Evolutionary conservation across 2,329 filamentous ascomycete species (phyloP), one percentile per base, ranked within the genome.

Genomic region (Penicillium sp.): DNA sequence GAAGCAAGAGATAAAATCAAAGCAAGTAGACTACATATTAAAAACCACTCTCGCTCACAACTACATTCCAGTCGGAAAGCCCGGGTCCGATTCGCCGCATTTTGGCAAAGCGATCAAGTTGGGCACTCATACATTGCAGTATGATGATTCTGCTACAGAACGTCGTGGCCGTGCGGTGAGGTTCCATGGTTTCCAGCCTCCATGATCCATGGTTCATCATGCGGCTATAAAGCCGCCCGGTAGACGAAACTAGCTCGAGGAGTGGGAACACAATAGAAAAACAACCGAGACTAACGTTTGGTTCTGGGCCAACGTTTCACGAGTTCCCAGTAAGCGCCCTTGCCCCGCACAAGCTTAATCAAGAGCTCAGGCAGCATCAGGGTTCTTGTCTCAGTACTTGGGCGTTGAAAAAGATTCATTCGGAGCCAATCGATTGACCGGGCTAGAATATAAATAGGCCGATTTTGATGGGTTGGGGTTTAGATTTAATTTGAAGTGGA

Each of bases 51-150:
- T 33, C 7, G 13, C 5, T 33, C 31, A 33, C 4, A 11, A 33
- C 39, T 21, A 22, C 26, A 43, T 45, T 33, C 47, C 49, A 37
- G 46, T 55, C 52, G 55, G 46, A 53, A 49, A 19, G 22, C 35
- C 51, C 52, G 42, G 19, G 44, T 43, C 33, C 47, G 71, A 74
- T 74, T 75, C 68, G 72, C 62, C 66, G 69, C 69, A 42, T 22
- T 42, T 58, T 67, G 57, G 60, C 66, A 70, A 50, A 54, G 21
- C 58, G 58, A 62, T 47, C 22, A 61, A 35, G 69, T 76, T 77
- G 74, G 74, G 75, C 75, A 77, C 69, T 71, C 69, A 74, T 74
- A 67, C 74, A 66, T 75, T 71, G 71, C 46, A n/a, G 31, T 47
- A 10, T 42, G 47, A 37, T 58, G 70, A 67, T 43, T 27, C 24